Evolutionary conservation across 208 protist genomes (phyloP).

Genomic region (Trypanosoma vivax): DNA sequence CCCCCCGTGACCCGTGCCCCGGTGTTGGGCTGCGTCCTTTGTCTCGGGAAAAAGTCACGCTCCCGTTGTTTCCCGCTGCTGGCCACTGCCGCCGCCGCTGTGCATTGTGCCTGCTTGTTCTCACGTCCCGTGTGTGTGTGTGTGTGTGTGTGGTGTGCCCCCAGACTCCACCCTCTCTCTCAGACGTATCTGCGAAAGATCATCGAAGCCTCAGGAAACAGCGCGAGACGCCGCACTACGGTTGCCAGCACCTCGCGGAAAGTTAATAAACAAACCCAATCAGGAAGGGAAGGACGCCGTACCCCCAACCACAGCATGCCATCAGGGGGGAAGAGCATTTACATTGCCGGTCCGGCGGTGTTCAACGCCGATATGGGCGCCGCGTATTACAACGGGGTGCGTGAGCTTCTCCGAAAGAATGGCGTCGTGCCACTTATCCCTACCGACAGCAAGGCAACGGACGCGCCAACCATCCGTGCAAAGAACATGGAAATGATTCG

Average conservation of each 20-base stretch:
- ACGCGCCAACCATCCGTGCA: constrained; percentile 45
- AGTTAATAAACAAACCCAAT: background rate
- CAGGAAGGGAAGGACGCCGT: background rate
- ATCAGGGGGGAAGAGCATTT: constrained; percentile 56
- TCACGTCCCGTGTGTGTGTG: too few relatives aligned
- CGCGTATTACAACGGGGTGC: constrained; percentile 49
- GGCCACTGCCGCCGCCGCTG: too few relatives aligned
- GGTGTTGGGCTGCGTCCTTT: too few relatives aligned
- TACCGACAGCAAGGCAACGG: constrained; percentile 36
- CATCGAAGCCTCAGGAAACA: too few relatives aligned
- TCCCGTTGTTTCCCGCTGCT: too few relatives aligned
- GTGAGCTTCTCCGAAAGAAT: constrained; percentile 26
- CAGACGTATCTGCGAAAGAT: too few relatives aligned
- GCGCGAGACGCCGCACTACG: background rate
- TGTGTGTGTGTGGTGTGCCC: too few relatives aligned
- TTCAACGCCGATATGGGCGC: constrained; percentile 58
- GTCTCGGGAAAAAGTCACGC: too few relatives aligned
- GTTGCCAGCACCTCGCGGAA: background rate
- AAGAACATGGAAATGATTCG: constrained; percentile 79
- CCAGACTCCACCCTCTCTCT: too few relatives aligned
- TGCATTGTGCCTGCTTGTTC: too few relatives aligned
- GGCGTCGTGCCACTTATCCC: constrained; percentile 54
- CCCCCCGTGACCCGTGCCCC: too few relatives aligned
- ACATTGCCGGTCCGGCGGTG: constrained; percentile 77
- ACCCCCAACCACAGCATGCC: background rate